Evolutionary conservation across 2,329 filamentous ascomycete species (phyloP).

Genomic region (Penicillium sp.): DNA sequence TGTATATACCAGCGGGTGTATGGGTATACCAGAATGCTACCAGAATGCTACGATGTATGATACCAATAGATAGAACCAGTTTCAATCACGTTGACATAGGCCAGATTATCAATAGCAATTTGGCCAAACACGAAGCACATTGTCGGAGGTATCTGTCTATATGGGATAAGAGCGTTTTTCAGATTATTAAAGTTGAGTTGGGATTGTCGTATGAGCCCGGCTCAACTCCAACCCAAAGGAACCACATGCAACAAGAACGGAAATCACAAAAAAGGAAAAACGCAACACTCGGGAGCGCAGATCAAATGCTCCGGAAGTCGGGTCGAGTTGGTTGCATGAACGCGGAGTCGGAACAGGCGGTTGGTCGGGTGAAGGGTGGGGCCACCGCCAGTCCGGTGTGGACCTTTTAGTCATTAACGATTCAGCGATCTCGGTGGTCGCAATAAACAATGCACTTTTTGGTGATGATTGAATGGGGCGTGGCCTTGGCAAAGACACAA

Average conservation of each 20-base stretch:
- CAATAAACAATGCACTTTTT: slow-evolving; percentile 12
- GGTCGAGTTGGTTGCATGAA: not conserved
- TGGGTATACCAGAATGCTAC: not conserved
- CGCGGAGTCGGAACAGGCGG: slow-evolving; percentile 4
- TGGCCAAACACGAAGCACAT: not conserved
- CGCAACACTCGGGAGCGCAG: not conserved
- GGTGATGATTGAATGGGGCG: not conserved
- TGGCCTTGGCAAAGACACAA: not conserved
- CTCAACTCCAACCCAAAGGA: slow-evolving; percentile 11
- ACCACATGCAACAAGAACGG: not conserved
- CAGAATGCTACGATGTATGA: not conserved
- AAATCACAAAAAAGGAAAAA: not conserved
- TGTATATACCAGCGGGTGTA: not conserved
- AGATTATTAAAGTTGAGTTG: not conserved
- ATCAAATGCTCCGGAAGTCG: not conserved
- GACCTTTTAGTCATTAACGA: slow-evolving; percentile 5
- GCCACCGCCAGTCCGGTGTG: slow-evolving; percentile 3
- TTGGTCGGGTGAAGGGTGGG: slow-evolving; percentile 2
- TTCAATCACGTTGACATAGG: not conserved
- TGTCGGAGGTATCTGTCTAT: slow-evolving; percentile 19
- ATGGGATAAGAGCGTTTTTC: not conserved
- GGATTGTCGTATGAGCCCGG: slow-evolving; percentile 8
- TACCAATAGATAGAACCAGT: not conserved
- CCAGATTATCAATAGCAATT: not conserved
- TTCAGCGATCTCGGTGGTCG: slow-evolving; percentile 10